Evolutionary conservation across 2,329 filamentous ascomycete genomes (phyloP).

Genomic region (Dendryphion nanum): DNA sequence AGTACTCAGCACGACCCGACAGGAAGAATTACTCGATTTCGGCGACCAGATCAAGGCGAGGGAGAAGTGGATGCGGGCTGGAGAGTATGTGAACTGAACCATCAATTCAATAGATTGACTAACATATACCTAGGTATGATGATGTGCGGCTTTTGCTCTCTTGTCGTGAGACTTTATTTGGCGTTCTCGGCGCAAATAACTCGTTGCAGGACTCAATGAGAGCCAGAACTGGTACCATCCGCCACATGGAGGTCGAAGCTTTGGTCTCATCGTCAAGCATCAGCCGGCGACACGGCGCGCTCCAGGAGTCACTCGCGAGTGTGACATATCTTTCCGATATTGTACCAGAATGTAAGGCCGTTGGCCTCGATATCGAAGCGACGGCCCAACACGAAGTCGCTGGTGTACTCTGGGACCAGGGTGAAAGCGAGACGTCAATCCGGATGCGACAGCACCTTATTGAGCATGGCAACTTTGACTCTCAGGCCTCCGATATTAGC

Average conservation of each 20-base stretch:
- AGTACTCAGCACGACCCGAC: slow-evolving; percentile 61
- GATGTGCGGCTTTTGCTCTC: slow-evolving; percentile 80
- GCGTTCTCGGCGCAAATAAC: slow-evolving; percentile 70
- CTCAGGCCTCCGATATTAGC: slow-evolving; percentile 28
- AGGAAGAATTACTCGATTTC: slow-evolving; percentile 60
- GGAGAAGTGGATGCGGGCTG: slow-evolving; percentile 77
- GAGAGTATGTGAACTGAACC: slow-evolving; percentile 57
- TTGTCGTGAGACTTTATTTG: slow-evolving; percentile 78
- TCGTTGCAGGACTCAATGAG: slow-evolving; percentile 61
- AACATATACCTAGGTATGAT: slow-evolving; percentile 59
- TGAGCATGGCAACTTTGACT: slow-evolving; percentile 28
- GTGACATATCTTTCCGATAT: slow-evolving; percentile 81
- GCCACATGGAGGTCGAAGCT: slow-evolving; percentile 72
- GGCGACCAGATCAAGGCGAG: slow-evolving; percentile 65
- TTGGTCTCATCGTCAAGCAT: slow-evolving; percentile 73
- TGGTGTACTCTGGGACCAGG: slow-evolving; percentile 90
- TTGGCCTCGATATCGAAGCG: slow-evolving; percentile 76
- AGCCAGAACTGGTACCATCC: slow-evolving; percentile 62
- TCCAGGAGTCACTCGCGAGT: slow-evolving; percentile 83
- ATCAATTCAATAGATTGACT: no score
- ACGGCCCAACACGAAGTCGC: slow-evolving; percentile 79
- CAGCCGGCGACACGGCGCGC: slow-evolving; percentile 74
- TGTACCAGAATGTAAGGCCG: slow-evolving; percentile 63
- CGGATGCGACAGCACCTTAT: slow-evolving; percentile 75
- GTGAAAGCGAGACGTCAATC: slow-evolving; percentile 85